phyloP scores from a whole-genome alignment of 768 basidiomycete genomes.

The Psilocybe cubensis region DNA sequence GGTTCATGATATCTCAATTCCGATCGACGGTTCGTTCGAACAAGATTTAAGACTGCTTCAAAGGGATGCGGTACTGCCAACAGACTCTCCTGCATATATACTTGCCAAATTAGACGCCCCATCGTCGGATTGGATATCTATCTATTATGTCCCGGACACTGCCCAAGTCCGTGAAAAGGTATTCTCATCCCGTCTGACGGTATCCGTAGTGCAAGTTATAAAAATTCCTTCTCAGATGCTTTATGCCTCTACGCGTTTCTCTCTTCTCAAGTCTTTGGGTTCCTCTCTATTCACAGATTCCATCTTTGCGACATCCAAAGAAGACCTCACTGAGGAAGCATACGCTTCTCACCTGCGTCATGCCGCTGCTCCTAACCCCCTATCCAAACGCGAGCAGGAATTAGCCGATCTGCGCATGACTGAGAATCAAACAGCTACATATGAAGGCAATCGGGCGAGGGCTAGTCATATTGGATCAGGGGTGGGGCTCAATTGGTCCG shows the following conservation, averaged over 20 bases:
- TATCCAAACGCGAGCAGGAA: constrained; percentile 83
- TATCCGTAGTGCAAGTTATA: too few species aligned
- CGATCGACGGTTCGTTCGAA: constrained; percentile 53
- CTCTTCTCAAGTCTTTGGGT: constrained; percentile 74
- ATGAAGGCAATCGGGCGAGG: constrained; percentile 61
- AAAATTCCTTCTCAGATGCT: constrained; percentile 63
- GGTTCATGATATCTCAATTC: constrained; percentile 57
- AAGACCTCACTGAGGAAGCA: constrained; percentile 65
- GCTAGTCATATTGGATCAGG: constrained; percentile 59
- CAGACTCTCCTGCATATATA: constrained; percentile 73
- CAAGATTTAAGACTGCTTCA: constrained; percentile 66
- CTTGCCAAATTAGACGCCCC: constrained; percentile 67
- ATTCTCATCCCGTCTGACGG: constrained; percentile 11
- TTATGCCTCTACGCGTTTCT: constrained; percentile 78
- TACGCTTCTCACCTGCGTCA: constrained; percentile 78
- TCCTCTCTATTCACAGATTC: constrained; percentile 72
- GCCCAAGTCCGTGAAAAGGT: constrained; percentile 87
- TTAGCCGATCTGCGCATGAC: constrained; percentile 77
- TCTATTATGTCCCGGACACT: constrained; percentile 82
- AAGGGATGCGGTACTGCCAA: constrained; percentile 51
- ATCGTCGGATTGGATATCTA: constrained; percentile 67
- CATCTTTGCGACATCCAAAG: constrained; percentile 78
- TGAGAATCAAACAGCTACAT: constrained; percentile 55
- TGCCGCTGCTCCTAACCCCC: constrained; percentile 75
- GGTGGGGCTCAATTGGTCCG: constrained; percentile 70